These are phyloP conservation scores for Pneumocystis oryctolagi DNA, from an alignment of 1,139 yeast species.

Conservation along the genomic window DNA sequence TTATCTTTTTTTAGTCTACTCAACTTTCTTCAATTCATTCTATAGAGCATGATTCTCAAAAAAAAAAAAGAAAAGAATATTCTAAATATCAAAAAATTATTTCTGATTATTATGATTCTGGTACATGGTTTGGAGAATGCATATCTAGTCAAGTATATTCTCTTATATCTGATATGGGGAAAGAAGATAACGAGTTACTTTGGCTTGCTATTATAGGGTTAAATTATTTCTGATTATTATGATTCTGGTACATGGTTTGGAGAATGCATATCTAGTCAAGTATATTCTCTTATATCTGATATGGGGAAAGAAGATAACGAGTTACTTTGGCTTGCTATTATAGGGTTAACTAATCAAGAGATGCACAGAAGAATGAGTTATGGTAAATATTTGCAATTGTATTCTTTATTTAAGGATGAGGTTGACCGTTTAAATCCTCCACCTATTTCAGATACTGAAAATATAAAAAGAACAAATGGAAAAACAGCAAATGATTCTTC, in stretches of 20 bases:
- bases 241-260: constrained; percentile 66
- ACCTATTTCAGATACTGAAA: constrained; percentile 12
- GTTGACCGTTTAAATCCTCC: constrained; percentile 51
- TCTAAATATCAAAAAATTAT: constrained; percentile 39
- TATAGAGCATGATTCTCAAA: background rate
- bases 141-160: constrained; percentile 70
- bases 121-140: constrained; percentile 64
- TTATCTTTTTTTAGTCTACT: background rate
- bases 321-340: constrained; percentile 69
- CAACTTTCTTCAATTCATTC: background rate
- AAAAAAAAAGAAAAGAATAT: constrained; percentile 11
- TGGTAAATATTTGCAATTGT: constrained; percentile 55
- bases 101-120: constrained; percentile 64
- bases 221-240: constrained; percentile 59
- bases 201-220: constrained; percentile 90
- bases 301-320: constrained; percentile 65
- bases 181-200: constrained; percentile 49
- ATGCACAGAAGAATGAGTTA: constrained; percentile 40
- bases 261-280: constrained; percentile 62
- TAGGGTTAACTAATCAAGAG: constrained; percentile 77
- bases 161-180: constrained; percentile 63
- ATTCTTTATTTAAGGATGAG: constrained; percentile 69
- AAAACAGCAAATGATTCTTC: constrained; percentile 42
- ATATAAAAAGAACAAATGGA: constrained; percentile 25
- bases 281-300: constrained; percentile 63